Conservation (phyloP, 768 basidiomycete genomes). For the Lactarius akahatsu region DNA sequence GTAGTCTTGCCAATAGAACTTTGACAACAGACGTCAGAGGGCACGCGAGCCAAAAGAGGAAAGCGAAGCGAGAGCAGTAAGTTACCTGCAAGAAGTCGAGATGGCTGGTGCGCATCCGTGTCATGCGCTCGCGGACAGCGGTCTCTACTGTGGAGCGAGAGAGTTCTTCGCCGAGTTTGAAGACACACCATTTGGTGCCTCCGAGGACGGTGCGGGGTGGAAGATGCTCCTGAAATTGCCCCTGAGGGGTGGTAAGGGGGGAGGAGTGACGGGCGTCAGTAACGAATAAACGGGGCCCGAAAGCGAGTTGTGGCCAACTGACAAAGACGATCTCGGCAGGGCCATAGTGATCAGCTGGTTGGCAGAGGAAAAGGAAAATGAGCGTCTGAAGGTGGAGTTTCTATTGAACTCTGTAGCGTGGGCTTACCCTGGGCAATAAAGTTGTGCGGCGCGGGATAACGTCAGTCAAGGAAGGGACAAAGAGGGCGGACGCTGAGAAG, state of each 20-base stretch:
- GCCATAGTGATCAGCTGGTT: conserved; percentile 82
- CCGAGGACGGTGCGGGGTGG: conserved; percentile 52
- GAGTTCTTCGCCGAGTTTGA: conserved; percentile 47
- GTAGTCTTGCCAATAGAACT: conserved; percentile 85
- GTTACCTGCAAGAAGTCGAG: conserved; percentile 76
- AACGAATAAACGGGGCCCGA: neutral
- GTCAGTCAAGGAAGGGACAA: conserved; percentile 13
- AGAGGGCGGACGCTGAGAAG: neutral
- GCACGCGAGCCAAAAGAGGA: conserved; percentile 2
- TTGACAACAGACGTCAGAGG: neutral
- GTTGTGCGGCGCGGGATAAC: neutral
- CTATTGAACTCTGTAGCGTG: neutral
- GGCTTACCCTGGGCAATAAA: conserved; percentile 13
- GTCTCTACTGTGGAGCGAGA: conserved; percentile 58
- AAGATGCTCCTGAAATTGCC: conserved; percentile 59
- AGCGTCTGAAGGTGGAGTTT: conserved; percentile 2
- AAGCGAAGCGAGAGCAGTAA: conserved; percentile 16
- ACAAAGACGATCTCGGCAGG: conserved; percentile 81
- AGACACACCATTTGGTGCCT: conserved; percentile 87
- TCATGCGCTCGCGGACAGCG: conserved; percentile 67
- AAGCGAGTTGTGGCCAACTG: conserved; percentile 23
- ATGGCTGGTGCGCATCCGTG: conserved; percentile 56
- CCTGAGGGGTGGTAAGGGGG: conserved; percentile 45
- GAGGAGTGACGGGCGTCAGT: conserved; percentile 7
- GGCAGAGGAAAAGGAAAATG: neutral